Evolutionary conservation across 805 yeast species (phyloP).

Genomic region (Saccharomyces paradoxus): DNA sequence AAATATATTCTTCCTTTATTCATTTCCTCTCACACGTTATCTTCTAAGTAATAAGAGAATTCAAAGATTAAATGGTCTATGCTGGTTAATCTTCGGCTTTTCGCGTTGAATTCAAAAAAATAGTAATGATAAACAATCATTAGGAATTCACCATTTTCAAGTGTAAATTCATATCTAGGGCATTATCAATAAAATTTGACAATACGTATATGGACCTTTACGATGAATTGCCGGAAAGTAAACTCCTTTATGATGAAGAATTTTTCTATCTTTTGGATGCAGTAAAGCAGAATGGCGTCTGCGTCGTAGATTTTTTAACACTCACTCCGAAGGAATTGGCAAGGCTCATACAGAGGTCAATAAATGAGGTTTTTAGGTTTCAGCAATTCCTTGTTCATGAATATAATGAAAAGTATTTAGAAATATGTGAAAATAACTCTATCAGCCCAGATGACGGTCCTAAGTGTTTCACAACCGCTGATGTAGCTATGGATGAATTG

Average conservation of each 20-base stretch:
- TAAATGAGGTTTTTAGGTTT: conserved; percentile 27
- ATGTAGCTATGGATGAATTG: conserved; percentile 38
- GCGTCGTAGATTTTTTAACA: conserved; percentile 36
- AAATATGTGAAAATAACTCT: conserved; percentile 1
- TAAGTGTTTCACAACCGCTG: conserved; percentile 44
- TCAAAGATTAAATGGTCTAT: not conserved
- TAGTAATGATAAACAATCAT: not conserved
- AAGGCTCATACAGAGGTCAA: conserved; percentile 28
- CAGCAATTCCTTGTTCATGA: conserved; percentile 15
- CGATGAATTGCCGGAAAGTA: conserved; percentile 33
- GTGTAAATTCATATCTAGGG: not conserved
- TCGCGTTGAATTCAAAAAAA: not conserved
- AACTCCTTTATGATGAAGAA: conserved; percentile 29
- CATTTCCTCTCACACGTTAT: not conserved
- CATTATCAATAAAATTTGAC: not conserved
- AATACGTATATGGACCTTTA: conserved; percentile 34
- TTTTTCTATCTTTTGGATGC: conserved; percentile 26
- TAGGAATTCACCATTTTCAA: not conserved
- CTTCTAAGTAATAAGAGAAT: not conserved
- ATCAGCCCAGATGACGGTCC: conserved; percentile 5
- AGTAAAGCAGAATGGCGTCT: conserved; percentile 26
- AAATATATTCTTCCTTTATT: not conserved
- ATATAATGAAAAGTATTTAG: conserved; percentile 8
- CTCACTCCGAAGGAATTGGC: conserved; percentile 32
- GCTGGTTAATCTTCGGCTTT: not conserved